A percentile compares a stretch with the other conserved stretches of the same genome.
phyloP scores from a whole-genome alignment of 2,329 filamentous ascomycete species.

The Colletotrichum echinochloae region DNA sequence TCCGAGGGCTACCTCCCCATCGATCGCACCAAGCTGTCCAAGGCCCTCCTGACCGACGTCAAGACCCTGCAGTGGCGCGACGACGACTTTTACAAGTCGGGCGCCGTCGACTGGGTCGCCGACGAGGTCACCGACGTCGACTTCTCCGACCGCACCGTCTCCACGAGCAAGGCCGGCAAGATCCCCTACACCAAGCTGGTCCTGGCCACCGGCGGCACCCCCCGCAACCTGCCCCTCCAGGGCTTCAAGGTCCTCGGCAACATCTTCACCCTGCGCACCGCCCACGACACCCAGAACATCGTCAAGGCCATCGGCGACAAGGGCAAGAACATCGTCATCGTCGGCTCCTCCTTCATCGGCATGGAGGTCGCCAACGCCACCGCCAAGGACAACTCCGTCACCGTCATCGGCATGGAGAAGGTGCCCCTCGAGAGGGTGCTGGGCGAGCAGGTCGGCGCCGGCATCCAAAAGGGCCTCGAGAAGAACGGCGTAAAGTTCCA shows the following conservation, averaged over 20 bases:
- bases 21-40: constrained; percentile 95
- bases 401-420: constrained; percentile 89
- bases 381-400: constrained; percentile 82
- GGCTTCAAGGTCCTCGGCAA: constrained; percentile 90
- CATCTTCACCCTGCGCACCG: constrained; percentile 84
- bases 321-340: constrained; percentile 90
- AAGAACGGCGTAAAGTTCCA: constrained; percentile 91
- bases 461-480: constrained; percentile 84
- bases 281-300: constrained; percentile 84
- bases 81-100: constrained; percentile 79
- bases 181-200: constrained; percentile 88
- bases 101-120: constrained; percentile 67
- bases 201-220: constrained; percentile 86
- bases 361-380: constrained; percentile 96
- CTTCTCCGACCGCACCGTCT: constrained; percentile 78
- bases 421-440: constrained; percentile 88
- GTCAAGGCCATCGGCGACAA: constrained; percentile 82
- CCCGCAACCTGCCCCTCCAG: constrained; percentile 79
- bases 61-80: constrained; percentile 83
- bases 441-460: constrained; percentile 81
- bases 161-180: constrained; percentile 79
- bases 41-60: constrained; percentile 86
- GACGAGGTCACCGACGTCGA: constrained; percentile 80
- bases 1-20: constrained; percentile 89
- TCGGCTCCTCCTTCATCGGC: constrained; percentile 96